Percentiles rank a stretch among this genome's conserved stretches.
Conservation (phyloP, 2,329 filamentous ascomycete genomes). For the Clonostachys byssicola region DNA sequence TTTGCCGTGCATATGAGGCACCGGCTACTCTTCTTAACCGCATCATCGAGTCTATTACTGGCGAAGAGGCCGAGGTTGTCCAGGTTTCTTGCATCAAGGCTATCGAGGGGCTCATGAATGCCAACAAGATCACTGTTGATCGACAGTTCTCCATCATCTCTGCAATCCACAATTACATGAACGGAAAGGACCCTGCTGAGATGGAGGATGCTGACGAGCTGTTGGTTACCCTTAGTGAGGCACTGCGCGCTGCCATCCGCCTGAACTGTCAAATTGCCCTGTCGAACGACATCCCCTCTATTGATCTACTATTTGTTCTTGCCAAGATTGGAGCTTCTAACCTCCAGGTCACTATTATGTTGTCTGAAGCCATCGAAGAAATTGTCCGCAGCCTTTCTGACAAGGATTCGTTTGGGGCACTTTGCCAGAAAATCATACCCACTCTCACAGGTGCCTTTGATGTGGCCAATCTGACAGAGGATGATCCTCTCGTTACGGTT, state of each 20-base stretch:
- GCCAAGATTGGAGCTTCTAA: constrained; percentile 86
- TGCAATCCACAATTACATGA: constrained; percentile 71
- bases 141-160: constrained; percentile 57
- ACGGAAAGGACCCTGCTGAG: constrained; percentile 75
- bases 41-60: constrained; percentile 70
- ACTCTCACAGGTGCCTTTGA: constrained; percentile 87
- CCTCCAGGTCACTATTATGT: constrained; percentile 84
- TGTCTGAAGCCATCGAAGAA: constrained; percentile 89
- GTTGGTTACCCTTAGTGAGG: constrained; percentile 84
- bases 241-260: constrained; percentile 76
- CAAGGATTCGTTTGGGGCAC: constrained; percentile 65
- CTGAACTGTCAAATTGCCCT: constrained; percentile 74
- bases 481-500: constrained; percentile 77
- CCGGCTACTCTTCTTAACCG: constrained; percentile 65
- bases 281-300: constrained; percentile 65
- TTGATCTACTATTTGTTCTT: constrained; percentile 82
- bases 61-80: constrained; percentile 80
- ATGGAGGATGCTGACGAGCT: constrained; percentile 88
- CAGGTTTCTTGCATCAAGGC: constrained; percentile 89
- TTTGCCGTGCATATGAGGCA: constrained; percentile 65
- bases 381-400: constrained; percentile 68
- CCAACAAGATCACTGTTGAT: constrained; percentile 44
- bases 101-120: constrained; percentile 62
- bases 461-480: constrained; percentile 78
- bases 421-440: constrained; percentile 84